These are phyloP conservation scores for Rosa chinensis DNA, from an alignment of 306 rosid species.

Conservation along the genomic window DNA sequence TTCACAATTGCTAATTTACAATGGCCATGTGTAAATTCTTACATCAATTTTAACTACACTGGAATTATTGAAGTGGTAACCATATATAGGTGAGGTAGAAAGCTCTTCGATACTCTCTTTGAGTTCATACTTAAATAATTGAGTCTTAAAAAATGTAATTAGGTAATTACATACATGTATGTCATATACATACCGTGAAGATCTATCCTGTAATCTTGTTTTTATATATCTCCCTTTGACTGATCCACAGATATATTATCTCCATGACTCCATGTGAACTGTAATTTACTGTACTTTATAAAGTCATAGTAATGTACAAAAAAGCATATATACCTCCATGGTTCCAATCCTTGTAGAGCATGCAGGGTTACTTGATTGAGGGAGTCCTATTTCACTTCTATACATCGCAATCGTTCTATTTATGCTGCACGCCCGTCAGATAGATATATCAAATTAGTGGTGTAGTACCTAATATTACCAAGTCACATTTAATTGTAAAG, in stretches of 20 bases:
- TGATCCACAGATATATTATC: no score
- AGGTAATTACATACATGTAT: no score
- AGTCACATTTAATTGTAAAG: background rate
- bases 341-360: slow-evolving; percentile 13
- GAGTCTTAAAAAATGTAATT: no score
- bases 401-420: slow-evolving; percentile 44
- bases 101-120: no score
- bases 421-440: slow-evolving; percentile 35
- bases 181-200: background rate
- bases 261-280: no score
- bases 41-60: background rate
- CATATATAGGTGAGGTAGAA: no score
- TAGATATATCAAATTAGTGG: background rate
- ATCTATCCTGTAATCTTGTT: no score
- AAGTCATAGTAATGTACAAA: background rate
- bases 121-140: no score
- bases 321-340: slow-evolving; percentile 21
- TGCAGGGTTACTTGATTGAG: slow-evolving; percentile 25
- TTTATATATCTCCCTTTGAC: no score
- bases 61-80: no score
- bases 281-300: no score
- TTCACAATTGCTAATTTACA: no score
- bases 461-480: background rate
- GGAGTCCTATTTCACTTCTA: slow-evolving; percentile 37
- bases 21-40: background rate